Evolutionary conservation across 345 rosid species (phyloP).

Genomic region (Citrus maxima): DNA sequence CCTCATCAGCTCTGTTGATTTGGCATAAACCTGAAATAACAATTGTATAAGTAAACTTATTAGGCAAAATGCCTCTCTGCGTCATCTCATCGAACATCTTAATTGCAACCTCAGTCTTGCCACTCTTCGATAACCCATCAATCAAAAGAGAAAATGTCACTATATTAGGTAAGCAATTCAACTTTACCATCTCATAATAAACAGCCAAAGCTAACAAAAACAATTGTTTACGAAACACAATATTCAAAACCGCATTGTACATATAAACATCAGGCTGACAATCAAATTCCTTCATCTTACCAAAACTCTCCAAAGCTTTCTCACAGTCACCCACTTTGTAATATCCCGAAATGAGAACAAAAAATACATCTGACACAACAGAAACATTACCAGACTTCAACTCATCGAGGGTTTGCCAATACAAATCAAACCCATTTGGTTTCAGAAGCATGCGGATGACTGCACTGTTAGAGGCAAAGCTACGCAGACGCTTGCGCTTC

Average conservation of each 20-base stretch:
- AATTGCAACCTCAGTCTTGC: constrained; percentile 53
- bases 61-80: constrained; percentile 47
- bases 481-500: constrained; percentile 44
- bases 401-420: constrained; percentile 61
- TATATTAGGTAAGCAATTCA: constrained; percentile 48
- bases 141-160: constrained; percentile 63
- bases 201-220: constrained; percentile 57
- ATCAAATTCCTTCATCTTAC: constrained; percentile 61
- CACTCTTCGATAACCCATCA: constrained; percentile 52
- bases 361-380: constrained; percentile 48
- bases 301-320: constrained; percentile 73
- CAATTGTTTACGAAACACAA: constrained; percentile 36
- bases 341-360: constrained; percentile 55
- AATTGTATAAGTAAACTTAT: constrained; percentile 43
- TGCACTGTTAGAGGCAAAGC: constrained; percentile 25
- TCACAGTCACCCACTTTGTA: constrained; percentile 50
- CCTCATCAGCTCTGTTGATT: constrained; percentile 46
- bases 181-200: constrained; percentile 66
- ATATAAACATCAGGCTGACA: constrained; percentile 65
- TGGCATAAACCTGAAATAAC: constrained; percentile 68
- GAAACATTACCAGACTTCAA: constrained; percentile 31
- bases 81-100: constrained; percentile 83
- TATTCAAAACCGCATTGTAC: constrained; percentile 51
- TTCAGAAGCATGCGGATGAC: constrained; percentile 43
- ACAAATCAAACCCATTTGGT: constrained; percentile 51